Evolutionary conservation across 192 early-diverging fungal species (phyloP).

Genomic region (Gonapodya prolifera): DNA sequence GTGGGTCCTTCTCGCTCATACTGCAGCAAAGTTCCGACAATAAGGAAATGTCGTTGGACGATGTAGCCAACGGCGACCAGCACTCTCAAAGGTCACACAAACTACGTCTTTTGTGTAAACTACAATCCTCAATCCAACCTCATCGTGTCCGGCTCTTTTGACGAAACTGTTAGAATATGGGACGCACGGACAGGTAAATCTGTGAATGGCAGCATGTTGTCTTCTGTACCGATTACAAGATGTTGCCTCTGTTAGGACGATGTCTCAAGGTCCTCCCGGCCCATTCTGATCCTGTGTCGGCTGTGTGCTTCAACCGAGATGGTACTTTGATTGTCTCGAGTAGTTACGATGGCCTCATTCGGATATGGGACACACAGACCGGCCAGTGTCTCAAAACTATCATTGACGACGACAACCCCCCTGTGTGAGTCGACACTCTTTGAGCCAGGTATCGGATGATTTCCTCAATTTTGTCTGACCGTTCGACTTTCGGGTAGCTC

Average conservation of each 20-base stretch:
- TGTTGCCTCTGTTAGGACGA: constrained; percentile 38
- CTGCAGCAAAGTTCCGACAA: background rate
- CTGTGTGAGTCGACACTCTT: constrained; percentile 54
- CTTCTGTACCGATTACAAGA: background rate
- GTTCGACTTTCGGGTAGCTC: constrained; percentile 30
- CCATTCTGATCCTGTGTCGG: constrained; percentile 90
- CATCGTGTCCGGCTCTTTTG: constrained; percentile 95
- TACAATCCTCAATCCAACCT: constrained; percentile 89
- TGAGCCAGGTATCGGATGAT: background rate
- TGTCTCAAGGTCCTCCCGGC: constrained; percentile 84
- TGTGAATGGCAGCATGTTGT: background rate
- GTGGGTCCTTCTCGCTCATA: constrained; percentile 24
- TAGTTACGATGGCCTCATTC: constrained; percentile 90
- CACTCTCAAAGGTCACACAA: constrained; percentile 78
- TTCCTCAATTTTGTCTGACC: background rate
- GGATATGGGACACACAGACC: constrained; percentile 97
- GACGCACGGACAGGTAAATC: constrained; percentile 67
- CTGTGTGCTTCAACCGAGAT: constrained; percentile 93
- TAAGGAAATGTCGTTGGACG: background rate
- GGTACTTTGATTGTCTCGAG: constrained; percentile 92
- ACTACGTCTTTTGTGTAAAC: constrained; percentile 96
- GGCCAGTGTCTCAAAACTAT: constrained; percentile 96
- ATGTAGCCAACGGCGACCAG: constrained; percentile 51
- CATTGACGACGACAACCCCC: constrained; percentile 88
- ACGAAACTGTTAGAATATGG: constrained; percentile 94